These are phyloP conservation scores for Fistulinella prunicolor DNA, from an alignment of 768 basidiomycete genomes.

Conservation along the genomic window DNA sequence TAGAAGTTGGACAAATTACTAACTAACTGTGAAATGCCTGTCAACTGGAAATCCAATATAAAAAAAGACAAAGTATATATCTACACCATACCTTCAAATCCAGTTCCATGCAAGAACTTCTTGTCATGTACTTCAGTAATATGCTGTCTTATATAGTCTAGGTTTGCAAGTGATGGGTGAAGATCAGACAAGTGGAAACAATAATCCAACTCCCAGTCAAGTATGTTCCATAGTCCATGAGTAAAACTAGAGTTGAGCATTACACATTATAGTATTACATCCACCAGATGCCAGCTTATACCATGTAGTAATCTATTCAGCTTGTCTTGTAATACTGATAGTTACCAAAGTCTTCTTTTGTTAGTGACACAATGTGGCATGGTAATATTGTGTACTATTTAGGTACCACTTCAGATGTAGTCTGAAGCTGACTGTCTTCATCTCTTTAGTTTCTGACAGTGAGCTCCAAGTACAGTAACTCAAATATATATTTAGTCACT, in stretches of 20 bases:
- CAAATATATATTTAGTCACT: too few species aligned
- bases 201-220: neutral
- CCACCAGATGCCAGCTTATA: neutral
- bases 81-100: slow-evolving; percentile 1
- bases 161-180: slow-evolving; percentile 3
- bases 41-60: neutral
- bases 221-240: neutral
- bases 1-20: neutral
- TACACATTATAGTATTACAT: neutral
- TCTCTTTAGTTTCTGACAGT: too few species aligned
- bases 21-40: neutral
- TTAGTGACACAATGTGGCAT: too few species aligned
- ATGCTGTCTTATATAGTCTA: neutral
- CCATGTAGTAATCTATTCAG: too few species aligned
- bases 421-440: too few species aligned
- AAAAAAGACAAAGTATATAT: too few species aligned
- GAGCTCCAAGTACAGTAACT: too few species aligned
- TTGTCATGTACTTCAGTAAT: neutral
- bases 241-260: slow-evolving; percentile 8
- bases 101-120: neutral
- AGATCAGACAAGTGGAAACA: neutral
- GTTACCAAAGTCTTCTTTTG: too few species aligned
- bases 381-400: too few species aligned
- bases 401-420: too few species aligned
- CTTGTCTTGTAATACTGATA: too few species aligned